A percentile compares a stretch with the other conserved stretches of the same genome.
These are phyloP conservation scores for Omphalotus olearius DNA, from an alignment of 1,284 basidiomycete species.

Conservation along the genomic window DNA sequence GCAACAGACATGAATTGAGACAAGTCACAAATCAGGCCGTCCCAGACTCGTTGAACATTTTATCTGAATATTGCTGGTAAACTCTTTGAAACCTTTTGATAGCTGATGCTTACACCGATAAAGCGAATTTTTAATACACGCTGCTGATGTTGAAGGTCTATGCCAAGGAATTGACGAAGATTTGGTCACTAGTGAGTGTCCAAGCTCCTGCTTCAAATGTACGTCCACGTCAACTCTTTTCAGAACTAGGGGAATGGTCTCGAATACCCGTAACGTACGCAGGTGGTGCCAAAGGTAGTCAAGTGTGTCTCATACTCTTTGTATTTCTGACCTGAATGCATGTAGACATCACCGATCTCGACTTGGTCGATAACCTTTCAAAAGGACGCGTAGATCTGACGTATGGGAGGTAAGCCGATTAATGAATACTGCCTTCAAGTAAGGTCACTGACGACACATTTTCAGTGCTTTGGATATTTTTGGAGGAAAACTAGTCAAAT, in stretches of 20 bases:
- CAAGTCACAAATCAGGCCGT: neutral
- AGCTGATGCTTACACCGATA: constrained; percentile 3
- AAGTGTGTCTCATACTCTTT: neutral
- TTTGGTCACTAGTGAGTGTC: constrained; percentile 71
- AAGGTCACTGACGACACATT: neutral
- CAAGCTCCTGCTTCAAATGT: neutral
- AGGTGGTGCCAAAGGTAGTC: constrained; percentile 86
- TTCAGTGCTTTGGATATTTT: constrained; percentile 79
- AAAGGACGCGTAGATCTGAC: constrained; percentile 90
- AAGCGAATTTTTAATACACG: constrained; percentile 95
- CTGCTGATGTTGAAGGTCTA: constrained; percentile 96
- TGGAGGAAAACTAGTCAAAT: constrained; percentile 70
- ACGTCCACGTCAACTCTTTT: neutral
- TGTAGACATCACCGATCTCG: constrained; percentile 82
- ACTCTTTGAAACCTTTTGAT: neutral
- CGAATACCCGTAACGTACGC: constrained; percentile 94
- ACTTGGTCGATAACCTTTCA: constrained; percentile 80
- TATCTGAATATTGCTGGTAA: constrained; percentile 78
- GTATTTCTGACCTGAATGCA: constrained; percentile 10
- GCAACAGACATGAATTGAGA: neutral
- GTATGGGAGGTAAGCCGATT: constrained; percentile 75
- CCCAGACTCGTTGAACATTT: constrained; percentile 64
- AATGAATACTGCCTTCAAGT: constrained; percentile 3
- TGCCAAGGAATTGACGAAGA: constrained; percentile 96
- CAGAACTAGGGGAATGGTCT: constrained; percentile 91